Percentiles rank a stretch among this genome's conserved stretches.
Conservation (phyloP, 2,329 filamentous ascomycete species). For the Epicoccum nigrum region DNA sequence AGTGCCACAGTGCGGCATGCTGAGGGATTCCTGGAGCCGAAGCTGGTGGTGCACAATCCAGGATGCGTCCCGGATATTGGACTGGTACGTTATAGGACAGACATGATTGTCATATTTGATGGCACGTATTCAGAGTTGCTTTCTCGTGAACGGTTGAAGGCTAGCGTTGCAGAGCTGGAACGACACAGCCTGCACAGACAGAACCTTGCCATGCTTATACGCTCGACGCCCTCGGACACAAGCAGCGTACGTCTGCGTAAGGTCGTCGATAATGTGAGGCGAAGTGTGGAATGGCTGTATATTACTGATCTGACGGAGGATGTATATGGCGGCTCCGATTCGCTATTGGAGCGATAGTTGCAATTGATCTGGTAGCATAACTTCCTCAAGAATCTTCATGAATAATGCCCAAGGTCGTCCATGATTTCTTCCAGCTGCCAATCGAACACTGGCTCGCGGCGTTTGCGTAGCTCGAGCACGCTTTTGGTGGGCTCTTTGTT, state of each 20-base stretch:
- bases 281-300: conserved; percentile 31
- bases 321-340: conserved; percentile 26
- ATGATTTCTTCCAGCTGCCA: conserved; percentile 16
- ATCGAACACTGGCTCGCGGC: conserved; percentile 7
- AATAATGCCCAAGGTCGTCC: conserved; percentile 15
- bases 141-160: conserved; percentile 12
- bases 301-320: conserved; percentile 28
- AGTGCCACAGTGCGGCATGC: conserved; percentile 26
- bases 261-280: conserved; percentile 28
- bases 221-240: conserved; percentile 23
- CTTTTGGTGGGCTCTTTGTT: neutral
- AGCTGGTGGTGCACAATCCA: conserved; percentile 31
- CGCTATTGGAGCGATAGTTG: conserved; percentile 29
- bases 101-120: conserved; percentile 36
- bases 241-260: conserved; percentile 24
- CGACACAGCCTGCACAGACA: conserved; percentile 18
- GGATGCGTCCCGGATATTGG: conserved; percentile 26
- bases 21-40: conserved; percentile 22
- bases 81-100: conserved; percentile 20
- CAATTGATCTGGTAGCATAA: conserved; percentile 16
- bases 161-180: conserved; percentile 11
- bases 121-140: conserved; percentile 25
- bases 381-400: neutral
- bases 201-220: conserved; percentile 26
- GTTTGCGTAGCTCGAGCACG: neutral